These are phyloP conservation scores for Ulvella scutata DNA, from an alignment of 139 green algal genomes.

Conservation along the genomic window DNA sequence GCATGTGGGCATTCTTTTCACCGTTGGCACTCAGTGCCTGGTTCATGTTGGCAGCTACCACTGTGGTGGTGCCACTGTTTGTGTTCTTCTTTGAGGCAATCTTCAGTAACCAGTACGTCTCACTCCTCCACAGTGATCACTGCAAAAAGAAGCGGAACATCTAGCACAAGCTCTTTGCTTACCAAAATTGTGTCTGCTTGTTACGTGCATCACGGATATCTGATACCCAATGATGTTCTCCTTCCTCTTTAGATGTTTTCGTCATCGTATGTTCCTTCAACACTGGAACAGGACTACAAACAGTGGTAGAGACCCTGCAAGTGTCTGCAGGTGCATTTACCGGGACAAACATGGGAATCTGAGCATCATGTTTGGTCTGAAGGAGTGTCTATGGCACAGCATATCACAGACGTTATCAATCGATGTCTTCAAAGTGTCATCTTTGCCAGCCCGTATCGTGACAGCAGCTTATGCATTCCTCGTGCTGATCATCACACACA, in stretches of 20 bases:
- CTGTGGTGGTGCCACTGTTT: neutral
- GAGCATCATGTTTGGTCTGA: neutral
- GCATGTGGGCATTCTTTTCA: neutral
- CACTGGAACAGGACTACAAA: too few species aligned
- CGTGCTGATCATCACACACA: conserved; percentile 5
- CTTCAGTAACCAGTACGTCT: neutral
- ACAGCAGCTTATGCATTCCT: conserved; percentile 4
- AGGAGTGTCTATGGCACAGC: conserved; percentile 7
- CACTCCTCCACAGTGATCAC: too few species aligned
- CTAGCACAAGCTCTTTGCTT: too few species aligned
- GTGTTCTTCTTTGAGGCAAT: conserved; percentile 7
- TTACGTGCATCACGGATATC: too few species aligned
- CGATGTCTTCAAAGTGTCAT: conserved; percentile 1
- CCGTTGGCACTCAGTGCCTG: neutral
- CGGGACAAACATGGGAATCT: neutral
- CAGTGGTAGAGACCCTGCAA: too few species aligned
- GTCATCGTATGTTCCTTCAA: too few species aligned
- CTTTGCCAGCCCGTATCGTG: neutral
- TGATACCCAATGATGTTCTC: too few species aligned
- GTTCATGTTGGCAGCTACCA: neutral
- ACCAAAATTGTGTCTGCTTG: too few species aligned
- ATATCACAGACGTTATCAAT: neutral
- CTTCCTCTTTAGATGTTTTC: too few species aligned
- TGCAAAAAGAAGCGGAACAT: too few species aligned
- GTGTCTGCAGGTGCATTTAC: neutral